A percentile compares a stretch with the other conserved stretches of the same genome.
These are phyloP conservation scores for Eucalyptus pauciflora DNA, from an alignment of 345 rosid species.

Conservation along the genomic window DNA sequence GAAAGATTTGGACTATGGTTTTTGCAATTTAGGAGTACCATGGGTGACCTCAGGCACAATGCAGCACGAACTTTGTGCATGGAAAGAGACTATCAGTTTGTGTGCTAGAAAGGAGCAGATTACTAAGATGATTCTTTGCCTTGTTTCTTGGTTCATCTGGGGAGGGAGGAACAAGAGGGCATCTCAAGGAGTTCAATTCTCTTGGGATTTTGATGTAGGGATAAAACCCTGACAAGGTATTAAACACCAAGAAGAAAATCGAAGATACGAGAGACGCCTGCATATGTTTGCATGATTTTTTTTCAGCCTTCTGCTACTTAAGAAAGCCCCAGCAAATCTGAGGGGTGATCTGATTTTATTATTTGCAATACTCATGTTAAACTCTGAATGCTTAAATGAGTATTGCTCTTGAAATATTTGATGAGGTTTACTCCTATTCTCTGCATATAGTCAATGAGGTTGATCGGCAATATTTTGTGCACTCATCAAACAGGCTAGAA, in stretches of 20 bases:
- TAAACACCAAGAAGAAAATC: not conserved
- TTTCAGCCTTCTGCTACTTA: not conserved
- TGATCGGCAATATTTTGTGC: not conserved
- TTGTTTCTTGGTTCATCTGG: not conserved
- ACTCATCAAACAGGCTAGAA: constrained; percentile 43
- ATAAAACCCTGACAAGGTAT: not conserved
- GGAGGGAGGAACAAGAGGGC: not conserved
- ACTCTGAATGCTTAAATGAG: not conserved
- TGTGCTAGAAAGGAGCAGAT: not conserved
- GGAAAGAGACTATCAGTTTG: not conserved
- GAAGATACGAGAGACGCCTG: constrained; percentile 59
- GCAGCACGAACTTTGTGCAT: not conserved
- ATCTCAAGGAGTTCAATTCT: not conserved
- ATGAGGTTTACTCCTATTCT: not conserved
- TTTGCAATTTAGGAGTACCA: not conserved
- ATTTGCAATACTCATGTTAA: not conserved
- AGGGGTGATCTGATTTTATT: not conserved
- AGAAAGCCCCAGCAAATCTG: not conserved
- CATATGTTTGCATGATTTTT: not conserved
- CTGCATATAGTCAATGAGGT: not conserved
- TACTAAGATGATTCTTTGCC: not conserved
- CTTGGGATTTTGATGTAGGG: not conserved
- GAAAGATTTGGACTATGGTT: not conserved
- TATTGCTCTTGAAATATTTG: not conserved
- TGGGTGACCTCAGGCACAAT: not conserved